A percentile compares a stretch with the other conserved stretches of the same genome.
phyloP scores from a whole-genome alignment of 345 rosid species.

The Citrus cavaleriei region DNA sequence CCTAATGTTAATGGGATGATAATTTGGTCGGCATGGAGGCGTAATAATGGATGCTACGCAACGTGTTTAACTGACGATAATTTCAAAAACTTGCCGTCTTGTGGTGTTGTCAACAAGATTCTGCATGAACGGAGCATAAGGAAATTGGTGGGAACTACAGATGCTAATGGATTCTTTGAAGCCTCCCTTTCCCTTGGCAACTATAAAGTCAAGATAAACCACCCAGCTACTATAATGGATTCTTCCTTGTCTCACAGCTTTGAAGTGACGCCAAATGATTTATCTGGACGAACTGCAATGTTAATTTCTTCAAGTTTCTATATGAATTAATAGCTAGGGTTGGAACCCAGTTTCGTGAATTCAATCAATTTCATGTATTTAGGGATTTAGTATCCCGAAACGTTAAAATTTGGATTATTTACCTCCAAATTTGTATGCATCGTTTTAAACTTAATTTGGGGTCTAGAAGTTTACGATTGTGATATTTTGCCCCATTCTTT shows the following conservation, averaged over 20 bases:
- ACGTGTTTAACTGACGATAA: slow-evolving; percentile 76
- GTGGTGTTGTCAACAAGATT: slow-evolving; percentile 71
- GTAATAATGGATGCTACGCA: slow-evolving; percentile 45
- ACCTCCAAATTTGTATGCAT: no score
- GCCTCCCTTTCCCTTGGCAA: slow-evolving; percentile 57
- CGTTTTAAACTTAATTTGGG: no score
- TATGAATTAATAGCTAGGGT: no score
- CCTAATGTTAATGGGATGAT: slow-evolving; percentile 15
- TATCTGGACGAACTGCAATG: no score
- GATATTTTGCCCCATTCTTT: no score
- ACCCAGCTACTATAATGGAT: background rate
- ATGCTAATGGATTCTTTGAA: slow-evolving; percentile 49
- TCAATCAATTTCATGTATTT: no score
- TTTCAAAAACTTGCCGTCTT: slow-evolving; percentile 58
- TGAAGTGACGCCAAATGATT: slow-evolving; percentile 5
- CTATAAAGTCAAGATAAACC: slow-evolving; percentile 32
- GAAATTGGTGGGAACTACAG: slow-evolving; percentile 25
- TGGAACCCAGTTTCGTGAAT: no score
- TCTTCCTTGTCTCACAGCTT: slow-evolving; percentile 13
- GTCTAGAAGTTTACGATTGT: no score
- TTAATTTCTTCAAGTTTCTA: no score
- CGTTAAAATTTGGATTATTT: no score
- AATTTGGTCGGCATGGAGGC: slow-evolving; percentile 57
- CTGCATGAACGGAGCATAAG: slow-evolving; percentile 45
- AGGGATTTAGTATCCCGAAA: no score